Evolutionary conservation across 2,329 filamentous ascomycete genomes (phyloP).

Genomic region (Arthroderma sp.): DNA sequence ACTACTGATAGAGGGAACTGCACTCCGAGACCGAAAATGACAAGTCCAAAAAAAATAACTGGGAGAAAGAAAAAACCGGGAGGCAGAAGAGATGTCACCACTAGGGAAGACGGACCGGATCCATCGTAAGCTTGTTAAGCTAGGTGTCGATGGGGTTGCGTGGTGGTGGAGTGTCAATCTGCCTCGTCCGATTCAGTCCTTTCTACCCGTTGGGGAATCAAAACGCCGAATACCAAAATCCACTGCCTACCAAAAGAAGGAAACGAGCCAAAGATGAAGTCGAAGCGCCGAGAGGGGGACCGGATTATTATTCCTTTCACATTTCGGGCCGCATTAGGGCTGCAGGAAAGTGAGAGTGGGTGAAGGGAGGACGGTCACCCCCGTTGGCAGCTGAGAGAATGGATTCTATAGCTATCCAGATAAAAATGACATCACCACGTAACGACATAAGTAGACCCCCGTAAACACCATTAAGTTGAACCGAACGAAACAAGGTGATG

Average conservation of each 20-base stretch:
- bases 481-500: background rate
- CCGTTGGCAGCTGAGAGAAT: background rate
- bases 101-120: background rate
- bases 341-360: background rate
- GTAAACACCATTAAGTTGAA: background rate
- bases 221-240: background rate
- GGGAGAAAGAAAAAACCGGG: background rate
- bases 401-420: conserved; percentile 3
- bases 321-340: too few relatives aligned
- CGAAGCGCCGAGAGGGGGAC: background rate
- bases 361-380: background rate
- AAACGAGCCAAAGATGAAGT: background rate
- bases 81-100: background rate
- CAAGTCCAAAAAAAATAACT: background rate
- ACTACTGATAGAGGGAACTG: background rate
- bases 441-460: background rate
- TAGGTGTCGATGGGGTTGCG: background rate
- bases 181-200: background rate
- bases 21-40: background rate
- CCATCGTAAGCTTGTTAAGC: background rate
- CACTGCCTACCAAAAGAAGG: background rate
- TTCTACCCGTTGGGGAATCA: background rate
- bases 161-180: background rate
- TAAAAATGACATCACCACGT: background rate
- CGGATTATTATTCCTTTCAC: background rate